Evolutionary conservation across 2,329 filamentous ascomycete species (phyloP).

Genomic region (Lojkania enalia): DNA sequence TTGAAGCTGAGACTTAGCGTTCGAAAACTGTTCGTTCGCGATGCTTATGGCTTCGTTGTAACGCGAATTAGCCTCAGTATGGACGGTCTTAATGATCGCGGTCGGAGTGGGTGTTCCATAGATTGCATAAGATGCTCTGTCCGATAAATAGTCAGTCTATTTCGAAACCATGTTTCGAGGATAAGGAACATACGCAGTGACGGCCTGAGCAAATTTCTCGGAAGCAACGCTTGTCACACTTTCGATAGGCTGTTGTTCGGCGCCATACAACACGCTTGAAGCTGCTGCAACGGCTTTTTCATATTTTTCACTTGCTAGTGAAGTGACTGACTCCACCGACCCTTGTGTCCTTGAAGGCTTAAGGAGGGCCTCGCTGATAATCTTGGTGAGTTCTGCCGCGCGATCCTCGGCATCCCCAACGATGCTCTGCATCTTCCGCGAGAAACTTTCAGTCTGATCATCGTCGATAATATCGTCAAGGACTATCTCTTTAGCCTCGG

Average conservation of each 20-base stretch:
- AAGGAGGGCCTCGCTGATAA: slow-evolving; percentile 59
- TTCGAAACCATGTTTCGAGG: not conserved
- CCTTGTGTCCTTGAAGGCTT: slow-evolving; percentile 52
- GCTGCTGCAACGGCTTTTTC: slow-evolving; percentile 60
- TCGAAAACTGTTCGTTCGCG: slow-evolving; percentile 68
- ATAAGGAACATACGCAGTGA: slow-evolving; percentile 55
- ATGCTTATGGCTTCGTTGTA: slow-evolving; percentile 68
- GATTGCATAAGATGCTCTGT: slow-evolving; percentile 58
- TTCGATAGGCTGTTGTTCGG: slow-evolving; percentile 45
- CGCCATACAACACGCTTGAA: slow-evolving; percentile 59
- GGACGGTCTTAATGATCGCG: slow-evolving; percentile 49
- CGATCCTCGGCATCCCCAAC: slow-evolving; percentile 57
- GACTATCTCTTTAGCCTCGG: slow-evolving; percentile 51
- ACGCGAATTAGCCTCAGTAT: slow-evolving; percentile 56
- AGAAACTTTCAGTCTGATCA: slow-evolving; percentile 52
- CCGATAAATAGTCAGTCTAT: slow-evolving; percentile 15
- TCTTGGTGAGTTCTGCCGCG: slow-evolving; percentile 58
- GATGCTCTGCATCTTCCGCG: slow-evolving; percentile 56
- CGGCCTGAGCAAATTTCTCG: slow-evolving; percentile 60
- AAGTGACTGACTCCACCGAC: slow-evolving; percentile 54
- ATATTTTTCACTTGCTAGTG: slow-evolving; percentile 60
- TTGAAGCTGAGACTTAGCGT: slow-evolving; percentile 69
- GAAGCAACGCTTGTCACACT: slow-evolving; percentile 56
- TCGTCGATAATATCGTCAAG: slow-evolving; percentile 56
- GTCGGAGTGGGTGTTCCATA: slow-evolving; percentile 56